Evolutionary conservation across 164 flowering plant genomes (phyloP), one percentile per base, ranked within the genome.

Genomic region (Amborella trichopoda): DNA sequence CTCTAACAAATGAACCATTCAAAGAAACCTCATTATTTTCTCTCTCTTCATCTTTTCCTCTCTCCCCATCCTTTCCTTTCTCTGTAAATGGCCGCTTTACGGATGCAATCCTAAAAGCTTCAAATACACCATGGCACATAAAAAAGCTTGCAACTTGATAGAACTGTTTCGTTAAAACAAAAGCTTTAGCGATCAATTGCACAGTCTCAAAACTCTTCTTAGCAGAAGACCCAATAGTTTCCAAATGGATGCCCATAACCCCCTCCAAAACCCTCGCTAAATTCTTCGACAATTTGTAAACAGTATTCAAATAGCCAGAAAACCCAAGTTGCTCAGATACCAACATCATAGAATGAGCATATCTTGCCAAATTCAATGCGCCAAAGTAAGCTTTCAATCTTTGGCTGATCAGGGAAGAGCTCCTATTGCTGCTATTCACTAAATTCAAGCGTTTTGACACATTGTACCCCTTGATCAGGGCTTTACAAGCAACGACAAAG

Each of bases 221-320:
- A 13, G 40, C 13, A 5, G 19, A 37, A 37, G 2, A 18, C 6
- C 40, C 40, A 3, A 46, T 40, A 17, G 56, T 32, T 23, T 43
- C 49, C 10, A 53, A 3, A 38, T 40, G 30, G 40, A 55, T 23
- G 14, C 52, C 59, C 41, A 39, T 11, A 46, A 55, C 46, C 24
- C 59, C 45, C 32, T 55, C 59, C 39, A 47, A 27, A 48, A 48
- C 51, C 45, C 30, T 39, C 53, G 28, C 5, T 3, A 39, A 39
- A 47, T 40, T 55, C 46, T 55, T 55, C 13, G 52, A 38, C 32
- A 48, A 21, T 16, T 55, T 55, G 23, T 55, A 55, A 46, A 49
- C 46, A 28, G 30, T 30, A 5, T 18, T 47, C 59, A 55, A 23
- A 40, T 46, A 13, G 21, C 52, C 52, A 28, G 19, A 5, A 21